phyloP scores from a whole-genome alignment of 768 basidiomycete genomes.

The Coprinopsis marcescibilis region DNA sequence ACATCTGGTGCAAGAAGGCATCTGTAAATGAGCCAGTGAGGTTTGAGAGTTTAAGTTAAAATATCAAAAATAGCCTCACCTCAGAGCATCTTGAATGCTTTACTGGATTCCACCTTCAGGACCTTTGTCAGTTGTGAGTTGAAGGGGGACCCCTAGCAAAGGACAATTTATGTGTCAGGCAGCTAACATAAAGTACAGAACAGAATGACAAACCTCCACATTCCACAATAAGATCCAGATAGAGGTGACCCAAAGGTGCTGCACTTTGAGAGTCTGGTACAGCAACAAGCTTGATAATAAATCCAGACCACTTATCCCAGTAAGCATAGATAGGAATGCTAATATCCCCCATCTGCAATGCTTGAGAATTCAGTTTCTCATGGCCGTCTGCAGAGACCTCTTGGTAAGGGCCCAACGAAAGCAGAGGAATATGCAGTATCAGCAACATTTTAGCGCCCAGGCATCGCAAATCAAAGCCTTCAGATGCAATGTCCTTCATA shows the following conservation, averaged over 20 bases:
- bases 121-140: slow-evolving; percentile 24
- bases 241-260: slow-evolving; percentile 24
- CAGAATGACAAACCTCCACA: slow-evolving; percentile 17
- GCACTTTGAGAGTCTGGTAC: slow-evolving; percentile 1
- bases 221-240: slow-evolving; percentile 26
- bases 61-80: slow-evolving; percentile 11
- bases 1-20: slow-evolving; percentile 18
- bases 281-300: not conserved
- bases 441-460: slow-evolving; percentile 15
- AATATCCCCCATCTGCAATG: slow-evolving; percentile 8
- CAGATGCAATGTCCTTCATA: slow-evolving; percentile 16
- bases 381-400: slow-evolving; percentile 12
- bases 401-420: slow-evolving; percentile 3
- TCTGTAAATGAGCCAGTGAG: slow-evolving; percentile 9
- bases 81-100: slow-evolving; percentile 13
- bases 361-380: slow-evolving; percentile 20
- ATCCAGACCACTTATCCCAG: slow-evolving; percentile 9
- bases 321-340: slow-evolving; percentile 6
- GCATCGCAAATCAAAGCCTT: slow-evolving; percentile 16
- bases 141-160: slow-evolving; percentile 22
- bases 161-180: not conserved
- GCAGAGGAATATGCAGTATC: not conserved
- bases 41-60: not conserved
- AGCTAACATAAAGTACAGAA: not conserved
- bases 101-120: slow-evolving; percentile 25